These are phyloP conservation scores for Trametes cubensis DNA, from an alignment of 768 basidiomycete species.

Conservation along the genomic window DNA sequence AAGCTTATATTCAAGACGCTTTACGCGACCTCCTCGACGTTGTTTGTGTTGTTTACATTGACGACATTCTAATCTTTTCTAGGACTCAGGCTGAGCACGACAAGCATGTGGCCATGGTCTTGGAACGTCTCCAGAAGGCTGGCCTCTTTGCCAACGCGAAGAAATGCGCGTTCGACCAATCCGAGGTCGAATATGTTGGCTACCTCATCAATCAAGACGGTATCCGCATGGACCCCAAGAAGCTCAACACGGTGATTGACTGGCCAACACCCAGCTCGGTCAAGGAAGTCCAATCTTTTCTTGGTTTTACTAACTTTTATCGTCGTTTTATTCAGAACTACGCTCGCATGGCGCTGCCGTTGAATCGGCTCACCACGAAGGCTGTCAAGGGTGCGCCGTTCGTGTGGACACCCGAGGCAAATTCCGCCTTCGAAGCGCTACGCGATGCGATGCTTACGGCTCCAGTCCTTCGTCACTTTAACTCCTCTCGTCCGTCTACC, in stretches of 20 bases:
- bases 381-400: conserved; percentile 16
- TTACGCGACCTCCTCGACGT: conserved; percentile 22
- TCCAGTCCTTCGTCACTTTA: conserved; percentile 29
- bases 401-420: conserved; percentile 19
- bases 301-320: conserved; percentile 34
- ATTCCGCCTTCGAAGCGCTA: conserved; percentile 36
- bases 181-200: conserved; percentile 46
- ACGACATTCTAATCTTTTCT: conserved; percentile 31
- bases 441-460: conserved; percentile 26
- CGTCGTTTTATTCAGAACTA: conserved; percentile 37
- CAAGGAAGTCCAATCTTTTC: conserved; percentile 35
- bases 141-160: conserved; percentile 36
- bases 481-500: conserved; percentile 22
- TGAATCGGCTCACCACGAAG: conserved; percentile 33
- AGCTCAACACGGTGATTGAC: conserved; percentile 39
- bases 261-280: conserved; percentile 35
- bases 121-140: conserved; percentile 33
- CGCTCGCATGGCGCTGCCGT: conserved; percentile 30
- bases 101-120: conserved; percentile 25
- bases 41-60: conserved; percentile 32
- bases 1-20: conserved; percentile 22
- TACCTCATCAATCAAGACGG: conserved; percentile 38
- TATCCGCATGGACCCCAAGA: conserved; percentile 45
- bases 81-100: conserved; percentile 25
- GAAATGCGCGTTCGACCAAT: conserved; percentile 42